Evolutionary conservation across 2,329 filamentous ascomycete genomes (phyloP).

Genomic region (Trichoderma polysporum): DNA sequence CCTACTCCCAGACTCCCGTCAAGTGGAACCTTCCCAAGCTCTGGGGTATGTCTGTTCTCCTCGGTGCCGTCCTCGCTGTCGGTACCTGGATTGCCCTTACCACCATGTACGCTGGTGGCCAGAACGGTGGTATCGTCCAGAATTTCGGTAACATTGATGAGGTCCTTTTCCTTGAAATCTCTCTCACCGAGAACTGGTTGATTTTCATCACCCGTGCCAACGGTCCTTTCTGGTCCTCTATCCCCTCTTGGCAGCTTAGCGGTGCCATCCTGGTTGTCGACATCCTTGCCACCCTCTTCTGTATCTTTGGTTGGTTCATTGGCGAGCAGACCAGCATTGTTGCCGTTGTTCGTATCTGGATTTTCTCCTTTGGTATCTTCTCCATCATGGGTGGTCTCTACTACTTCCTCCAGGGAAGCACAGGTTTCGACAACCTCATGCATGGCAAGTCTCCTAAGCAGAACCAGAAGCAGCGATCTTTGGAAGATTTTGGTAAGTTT

Average conservation of each 20-base stretch:
- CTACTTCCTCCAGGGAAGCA: conserved; percentile 78
- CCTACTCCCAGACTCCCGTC: conserved; percentile 80
- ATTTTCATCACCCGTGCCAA: conserved; percentile 96
- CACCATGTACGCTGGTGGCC: conserved; percentile 70
- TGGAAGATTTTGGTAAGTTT: conserved; percentile 84
- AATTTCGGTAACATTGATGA: conserved; percentile 81
- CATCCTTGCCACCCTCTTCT: conserved; percentile 81
- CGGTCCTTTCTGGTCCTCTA: conserved; percentile 86
- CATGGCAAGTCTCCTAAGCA: conserved; percentile 83
- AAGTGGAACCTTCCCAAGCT: conserved; percentile 96
- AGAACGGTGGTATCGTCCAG: conserved; percentile 82
- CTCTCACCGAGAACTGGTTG: conserved; percentile 90
- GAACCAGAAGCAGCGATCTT: conserved; percentile 76
- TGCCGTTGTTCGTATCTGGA: conserved; percentile 83
- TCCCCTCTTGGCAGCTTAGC: conserved; percentile 80
- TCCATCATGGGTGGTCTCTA: conserved; percentile 72
- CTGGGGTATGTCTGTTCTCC: conserved; percentile 86
- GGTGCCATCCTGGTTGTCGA: conserved; percentile 80
- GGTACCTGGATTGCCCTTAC: conserved; percentile 89
- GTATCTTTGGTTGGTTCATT: conserved; percentile 80
- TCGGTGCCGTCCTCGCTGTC: conserved; percentile 76
- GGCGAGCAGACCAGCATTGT: conserved; percentile 70
- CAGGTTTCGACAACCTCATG: conserved; percentile 88
- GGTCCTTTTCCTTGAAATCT: conserved; percentile 86
- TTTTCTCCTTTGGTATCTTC: conserved; percentile 89